Percentiles rank a stretch among this genome's conserved stretches.
These are phyloP conservation scores for Monosporascus sp. DNA, from an alignment of 2,329 filamentous ascomycete genomes.

Conservation along the genomic window DNA sequence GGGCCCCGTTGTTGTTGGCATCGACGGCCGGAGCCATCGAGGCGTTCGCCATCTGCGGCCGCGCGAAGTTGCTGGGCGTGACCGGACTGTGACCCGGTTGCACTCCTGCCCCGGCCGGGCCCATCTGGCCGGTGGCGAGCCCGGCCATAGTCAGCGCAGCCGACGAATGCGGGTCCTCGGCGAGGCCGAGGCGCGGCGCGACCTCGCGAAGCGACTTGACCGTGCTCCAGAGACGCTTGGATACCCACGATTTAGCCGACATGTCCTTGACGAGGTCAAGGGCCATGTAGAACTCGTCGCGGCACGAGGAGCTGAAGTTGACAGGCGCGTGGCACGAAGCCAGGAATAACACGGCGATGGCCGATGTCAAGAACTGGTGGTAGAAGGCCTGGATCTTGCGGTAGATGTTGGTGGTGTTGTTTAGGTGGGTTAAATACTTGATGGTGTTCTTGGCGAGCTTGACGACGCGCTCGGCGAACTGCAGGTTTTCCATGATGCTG, in stretches of 20 bases:
- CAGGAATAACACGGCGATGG: slow-evolving; percentile 70
- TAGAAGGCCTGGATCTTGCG: slow-evolving; percentile 69
- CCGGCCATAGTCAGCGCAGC: slow-evolving; percentile 53
- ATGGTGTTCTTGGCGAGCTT: slow-evolving; percentile 75
- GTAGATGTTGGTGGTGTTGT: slow-evolving; percentile 68
- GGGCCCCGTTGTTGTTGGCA: slow-evolving; percentile 37
- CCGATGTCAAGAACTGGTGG: slow-evolving; percentile 73
- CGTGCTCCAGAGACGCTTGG: slow-evolving; percentile 68
- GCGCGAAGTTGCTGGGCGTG: neutral
- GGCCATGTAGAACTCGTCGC: slow-evolving; percentile 74
- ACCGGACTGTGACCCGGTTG: slow-evolving; percentile 3
- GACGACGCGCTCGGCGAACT: slow-evolving; percentile 68
- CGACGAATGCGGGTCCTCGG: slow-evolving; percentile 45
- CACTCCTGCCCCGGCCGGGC: slow-evolving; percentile 4
- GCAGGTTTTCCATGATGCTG: slow-evolving; percentile 72
- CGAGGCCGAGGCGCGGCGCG: slow-evolving; percentile 62
- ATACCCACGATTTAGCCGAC: slow-evolving; percentile 65
- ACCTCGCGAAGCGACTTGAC: slow-evolving; percentile 67
- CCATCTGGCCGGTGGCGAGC: slow-evolving; percentile 37
- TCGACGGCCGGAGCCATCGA: slow-evolving; percentile 9
- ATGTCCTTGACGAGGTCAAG: slow-evolving; percentile 70
- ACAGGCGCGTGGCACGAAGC: slow-evolving; percentile 71
- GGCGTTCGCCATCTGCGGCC: slow-evolving; percentile 6
- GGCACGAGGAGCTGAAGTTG: slow-evolving; percentile 61
- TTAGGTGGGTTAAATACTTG: slow-evolving; percentile 63